A percentile compares a stretch with the other conserved stretches of the same genome.
Conservation (phyloP, 768 basidiomycete species). For the Rhizopogon roseolus region DNA sequence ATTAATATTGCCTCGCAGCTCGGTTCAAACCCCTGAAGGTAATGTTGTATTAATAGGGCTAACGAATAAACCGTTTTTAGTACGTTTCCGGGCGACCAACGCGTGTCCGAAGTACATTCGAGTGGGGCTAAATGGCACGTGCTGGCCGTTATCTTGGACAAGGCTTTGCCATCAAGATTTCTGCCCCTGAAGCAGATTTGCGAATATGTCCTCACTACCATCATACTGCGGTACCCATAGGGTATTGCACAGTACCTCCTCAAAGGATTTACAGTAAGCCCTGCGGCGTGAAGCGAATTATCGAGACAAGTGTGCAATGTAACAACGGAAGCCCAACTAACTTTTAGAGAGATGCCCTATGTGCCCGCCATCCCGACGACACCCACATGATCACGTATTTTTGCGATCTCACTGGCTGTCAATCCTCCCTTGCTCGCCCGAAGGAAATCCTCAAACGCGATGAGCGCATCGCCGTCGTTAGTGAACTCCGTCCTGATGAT, state of each 20-base stretch:
- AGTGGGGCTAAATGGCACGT: no score
- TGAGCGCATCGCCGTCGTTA: constrained; percentile 56
- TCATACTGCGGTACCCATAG: not conserved
- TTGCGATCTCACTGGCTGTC: constrained; percentile 84
- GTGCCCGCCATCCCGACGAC: constrained; percentile 86
- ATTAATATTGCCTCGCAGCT: no score
- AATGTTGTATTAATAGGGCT: no score
- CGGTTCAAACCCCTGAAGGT: no score
- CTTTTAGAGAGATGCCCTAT: constrained; percentile 23
- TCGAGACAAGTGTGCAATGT: not conserved
- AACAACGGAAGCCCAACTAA: not conserved
- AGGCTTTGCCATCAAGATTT: no score
- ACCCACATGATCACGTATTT: constrained; percentile 85
- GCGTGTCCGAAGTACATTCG: no score
- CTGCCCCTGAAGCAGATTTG: no score
- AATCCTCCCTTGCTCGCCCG: constrained; percentile 75
- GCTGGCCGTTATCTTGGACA: no score
- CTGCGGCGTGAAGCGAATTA: not conserved
- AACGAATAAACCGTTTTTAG: no score
- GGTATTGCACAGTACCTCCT: not conserved
- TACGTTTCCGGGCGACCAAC: no score
- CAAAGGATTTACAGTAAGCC: not conserved
- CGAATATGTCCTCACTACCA: no score
- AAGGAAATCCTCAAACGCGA: constrained; percentile 86
- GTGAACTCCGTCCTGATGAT: constrained; percentile 53